Evolutionary conservation across 1,284 basidiomycete species (phyloP).

Genomic region (Cutaneotrichosporon dermatis): DNA sequence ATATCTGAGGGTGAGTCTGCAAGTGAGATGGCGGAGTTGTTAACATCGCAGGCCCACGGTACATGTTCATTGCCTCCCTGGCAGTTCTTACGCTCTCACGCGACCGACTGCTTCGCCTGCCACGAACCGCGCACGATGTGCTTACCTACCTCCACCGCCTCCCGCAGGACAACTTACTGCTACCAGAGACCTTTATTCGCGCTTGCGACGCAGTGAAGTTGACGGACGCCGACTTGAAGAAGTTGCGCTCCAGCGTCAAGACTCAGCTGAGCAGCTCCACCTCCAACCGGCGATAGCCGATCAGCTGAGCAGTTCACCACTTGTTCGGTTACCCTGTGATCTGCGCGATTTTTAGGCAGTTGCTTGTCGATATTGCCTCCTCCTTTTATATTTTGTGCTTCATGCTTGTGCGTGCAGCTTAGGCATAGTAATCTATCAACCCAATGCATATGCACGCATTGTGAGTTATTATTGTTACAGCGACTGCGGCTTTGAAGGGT

Average conservation of each 20-base stretch:
- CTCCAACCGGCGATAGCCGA: too few relatives aligned
- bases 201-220: slow-evolving; percentile 40
- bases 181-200: slow-evolving; percentile 44
- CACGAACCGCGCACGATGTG: slow-evolving; percentile 23
- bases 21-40: too few relatives aligned
- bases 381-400: too few relatives aligned
- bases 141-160: slow-evolving; percentile 36
- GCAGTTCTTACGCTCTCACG: slow-evolving; percentile 57
- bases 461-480: too few relatives aligned
- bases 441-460: too few relatives aligned
- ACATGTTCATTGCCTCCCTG: slow-evolving; percentile 73
- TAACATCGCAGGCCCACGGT: slow-evolving; percentile 52
- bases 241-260: slow-evolving; percentile 36
- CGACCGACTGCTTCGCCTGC: slow-evolving; percentile 35
- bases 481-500: too few relatives aligned
- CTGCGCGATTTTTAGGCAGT: too few relatives aligned
- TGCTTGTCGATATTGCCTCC: too few relatives aligned
- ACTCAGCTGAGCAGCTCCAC: slow-evolving; percentile 22
- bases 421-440: too few relatives aligned
- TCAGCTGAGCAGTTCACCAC: too few relatives aligned
- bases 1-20: slow-evolving; percentile 63
- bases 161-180: slow-evolving; percentile 42
- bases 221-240: slow-evolving; percentile 42
- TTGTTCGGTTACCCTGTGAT: too few relatives aligned
- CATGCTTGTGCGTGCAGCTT: too few relatives aligned